Base-by-base conservation (phyloP, 306 rosid species). In the Trifolium subterraneum region DNA sequence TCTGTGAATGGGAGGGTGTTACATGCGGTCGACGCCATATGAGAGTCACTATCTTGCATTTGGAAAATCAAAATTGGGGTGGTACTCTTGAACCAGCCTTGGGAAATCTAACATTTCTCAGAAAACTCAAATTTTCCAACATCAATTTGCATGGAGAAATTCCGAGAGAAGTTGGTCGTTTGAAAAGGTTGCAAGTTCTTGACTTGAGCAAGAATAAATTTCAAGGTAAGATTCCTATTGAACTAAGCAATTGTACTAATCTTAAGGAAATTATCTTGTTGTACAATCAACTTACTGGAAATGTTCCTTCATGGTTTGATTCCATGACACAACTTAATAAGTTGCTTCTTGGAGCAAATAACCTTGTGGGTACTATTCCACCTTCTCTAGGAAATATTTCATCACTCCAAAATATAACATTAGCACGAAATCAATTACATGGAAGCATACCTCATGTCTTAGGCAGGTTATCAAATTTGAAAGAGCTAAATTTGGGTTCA, bases 311-410 rank as follows among this genome's bases (percentile, higher is more conserved):
- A 12, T 69, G 72, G 84, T 31, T 74, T 62, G 84, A 77, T 22
- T 68, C 80, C 2, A 68, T 80, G 73, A 6, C 0, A 0, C 80
- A 39, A 0, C 72, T 74, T 10, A 62, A 31, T 18, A 2, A 7
- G 27, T 50, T 74, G 38, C 0, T 2, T 13, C 78, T 76, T 76
- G 59, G 1, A 41, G 10, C 8, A 1, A 81, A 81, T 59, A 47
- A 14, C 4, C 11, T 81, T 3, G 56, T 36, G 39, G 85, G 78
- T 13, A 58, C 6, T 7, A 72, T 81, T 2, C 81, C 81, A 58
- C 29, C 52, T 2, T 81, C 76, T 15, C 58, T 76, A 35, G 85
- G 79, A 66, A 81, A 81, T n/a, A 71, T 72, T 25, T 77, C 85
- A 1, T 59, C 62, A 11, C 47, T 81, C 6, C 25, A 27, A 10